Percentiles rank a stretch among this genome's conserved stretches.
Conservation (phyloP, 129 eudicot genomes). For the Centaurea solstitialis region DNA sequence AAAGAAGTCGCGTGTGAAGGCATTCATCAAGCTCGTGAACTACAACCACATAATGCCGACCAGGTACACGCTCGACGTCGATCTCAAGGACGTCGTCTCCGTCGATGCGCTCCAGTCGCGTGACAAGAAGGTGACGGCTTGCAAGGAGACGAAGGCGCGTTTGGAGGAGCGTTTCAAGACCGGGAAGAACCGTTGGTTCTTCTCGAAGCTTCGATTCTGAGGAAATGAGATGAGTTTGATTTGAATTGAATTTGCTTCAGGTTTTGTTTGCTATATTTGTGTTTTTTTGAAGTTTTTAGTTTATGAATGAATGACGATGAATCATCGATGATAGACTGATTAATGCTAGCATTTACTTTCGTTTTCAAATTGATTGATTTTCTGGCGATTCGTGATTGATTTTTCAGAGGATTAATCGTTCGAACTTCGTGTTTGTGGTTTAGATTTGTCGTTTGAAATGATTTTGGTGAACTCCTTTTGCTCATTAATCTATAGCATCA, state of each 20-base stretch:
- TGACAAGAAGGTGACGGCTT: conserved; percentile 37
- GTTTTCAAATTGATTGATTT: not conserved
- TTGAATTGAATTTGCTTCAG: too few relatives aligned
- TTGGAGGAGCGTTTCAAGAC: conserved; percentile 40
- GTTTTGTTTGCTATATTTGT: conserved; percentile 19
- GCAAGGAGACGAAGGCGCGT: conserved; percentile 34
- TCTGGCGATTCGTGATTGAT: not conserved
- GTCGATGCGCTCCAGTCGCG: conserved; percentile 33
- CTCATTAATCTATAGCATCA: not conserved
- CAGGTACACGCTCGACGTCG: conserved; percentile 41
- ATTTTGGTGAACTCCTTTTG: not conserved
- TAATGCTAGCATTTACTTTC: conserved; percentile 5
- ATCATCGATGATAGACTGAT: not conserved
- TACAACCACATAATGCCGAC: conserved; percentile 47
- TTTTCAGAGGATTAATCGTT: conserved; percentile 4
- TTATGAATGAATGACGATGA: not conserved
- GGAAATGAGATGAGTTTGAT: not conserved
- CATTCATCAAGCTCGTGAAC: conserved; percentile 40
- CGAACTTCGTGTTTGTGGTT: not conserved
- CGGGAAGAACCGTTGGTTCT: conserved; percentile 42
- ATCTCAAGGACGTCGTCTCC: conserved; percentile 35
- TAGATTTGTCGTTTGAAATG: not conserved
- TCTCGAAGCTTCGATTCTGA: conserved; percentile 41
- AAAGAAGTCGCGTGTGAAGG: conserved; percentile 43
- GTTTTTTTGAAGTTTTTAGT: not conserved